Evolutionary conservation across 2,329 filamentous ascomycete species (phyloP), one percentile per base, ranked within the genome.

Genomic region (Pestalotiopsis sp.): DNA sequence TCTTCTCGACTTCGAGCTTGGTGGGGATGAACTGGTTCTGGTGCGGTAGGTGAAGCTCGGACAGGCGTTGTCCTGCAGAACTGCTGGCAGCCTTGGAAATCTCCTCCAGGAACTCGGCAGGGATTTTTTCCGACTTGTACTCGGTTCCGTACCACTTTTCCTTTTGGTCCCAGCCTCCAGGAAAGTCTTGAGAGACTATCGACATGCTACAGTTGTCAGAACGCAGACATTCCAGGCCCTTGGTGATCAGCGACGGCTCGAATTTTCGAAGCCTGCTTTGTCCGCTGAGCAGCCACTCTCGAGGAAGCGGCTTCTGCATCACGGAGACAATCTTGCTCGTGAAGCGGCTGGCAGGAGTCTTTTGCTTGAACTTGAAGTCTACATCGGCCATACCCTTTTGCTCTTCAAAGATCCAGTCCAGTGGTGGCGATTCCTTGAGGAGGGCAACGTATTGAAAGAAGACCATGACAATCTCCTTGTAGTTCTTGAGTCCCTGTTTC

Each of bases 101-200:
- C 64, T 93, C 90, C 12, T 85, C 82, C 78, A 97, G 84, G 74
- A 98, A 91, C 20, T 94, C 90, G 14, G 86, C 78, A 0, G 95
- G 91, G 45, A 99, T 93, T 76, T 90, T 92, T 77, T 97, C 92
- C 39, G 91, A 87, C 71, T 90, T 93, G 81, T 98, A 97, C 76
- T 98, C 95, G 0, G 96, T 99, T 9, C 95, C 95, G 75, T 99
- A 99, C 96, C 96, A 99, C 78, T 95, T 94, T 83, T 99, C 96
- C 77, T 92, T 97, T 78, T 91, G 83, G 72, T 97, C 88, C 93
- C 94, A 98, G 65, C 89, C 87, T 0, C 94, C 95, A 0, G 95
- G 95, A 73, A 91, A 92, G 9, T 93, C 91, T 76, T 94, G 93
- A 27, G 94, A 95, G 36, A 97, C 90, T 64, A 98, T 86, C 1